Conservation (phyloP, 2,329 filamentous ascomycete genomes). For the Neoscytalidium dimidiatum region DNA sequence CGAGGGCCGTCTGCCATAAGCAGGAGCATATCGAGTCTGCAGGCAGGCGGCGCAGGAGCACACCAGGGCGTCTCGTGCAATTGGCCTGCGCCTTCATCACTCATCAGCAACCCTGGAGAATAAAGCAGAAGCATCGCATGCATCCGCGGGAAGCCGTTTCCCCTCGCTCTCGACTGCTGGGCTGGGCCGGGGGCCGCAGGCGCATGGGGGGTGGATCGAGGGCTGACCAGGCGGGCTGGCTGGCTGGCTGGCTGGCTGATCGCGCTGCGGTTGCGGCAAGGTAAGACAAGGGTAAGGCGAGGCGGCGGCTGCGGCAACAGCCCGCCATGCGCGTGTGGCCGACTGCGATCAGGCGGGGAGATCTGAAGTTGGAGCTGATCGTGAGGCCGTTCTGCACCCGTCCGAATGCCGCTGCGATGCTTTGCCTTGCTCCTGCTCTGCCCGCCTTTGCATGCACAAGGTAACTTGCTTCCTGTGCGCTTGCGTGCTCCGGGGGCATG, state of each 20-base stretch:
- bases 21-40: slow-evolving; percentile 7
- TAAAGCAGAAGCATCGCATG: slow-evolving; percentile 13
- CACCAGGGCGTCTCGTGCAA: not conserved
- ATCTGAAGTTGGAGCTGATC: slow-evolving; percentile 6
- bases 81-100: not conserved
- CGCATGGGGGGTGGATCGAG: not conserved
- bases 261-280: slow-evolving; percentile 9
- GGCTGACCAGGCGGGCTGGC: not conserved
- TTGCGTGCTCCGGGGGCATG: not conserved
- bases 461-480: not conserved
- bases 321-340: slow-evolving; percentile 2
- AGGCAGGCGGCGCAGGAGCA: slow-evolving; percentile 9
- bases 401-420: not conserved
- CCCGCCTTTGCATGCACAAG: too few relatives aligned
- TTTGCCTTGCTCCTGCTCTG: not conserved
- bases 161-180: slow-evolving; percentile 8
- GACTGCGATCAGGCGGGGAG: slow-evolving; percentile 15
- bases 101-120: not conserved
- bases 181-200: not conserved
- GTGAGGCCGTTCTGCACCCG: slow-evolving; percentile 3
- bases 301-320: slow-evolving; percentile 6
- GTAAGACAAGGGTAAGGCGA: slow-evolving; percentile 11
- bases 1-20: slow-evolving; percentile 13
- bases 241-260: slow-evolving; percentile 1
- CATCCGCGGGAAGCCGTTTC: slow-evolving; percentile 17